A percentile compares a stretch with the other conserved stretches of the same genome.
These are phyloP conservation scores for Ophiobolus disseminans DNA, from an alignment of 2,329 filamentous ascomycete genomes.

Conservation along the genomic window DNA sequence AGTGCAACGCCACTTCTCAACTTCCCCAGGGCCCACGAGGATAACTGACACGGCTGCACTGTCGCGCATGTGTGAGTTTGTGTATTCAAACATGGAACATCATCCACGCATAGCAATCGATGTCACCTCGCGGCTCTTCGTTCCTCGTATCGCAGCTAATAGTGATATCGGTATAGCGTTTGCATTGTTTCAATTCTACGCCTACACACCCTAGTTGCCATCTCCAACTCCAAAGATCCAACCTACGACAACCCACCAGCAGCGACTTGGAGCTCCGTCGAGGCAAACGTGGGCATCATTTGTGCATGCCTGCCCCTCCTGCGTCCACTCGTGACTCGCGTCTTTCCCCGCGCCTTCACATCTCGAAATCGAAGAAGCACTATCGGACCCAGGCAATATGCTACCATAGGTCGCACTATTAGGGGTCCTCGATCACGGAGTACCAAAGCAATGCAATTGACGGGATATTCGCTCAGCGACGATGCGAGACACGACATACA, in stretches of 20 bases:
- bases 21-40: too few relatives aligned
- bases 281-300: constrained; percentile 43
- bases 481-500: constrained; percentile 28
- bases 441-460: constrained; percentile 14
- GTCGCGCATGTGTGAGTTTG: too few relatives aligned
- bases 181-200: constrained; percentile 46
- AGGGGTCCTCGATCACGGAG: constrained; percentile 7
- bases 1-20: constrained; percentile 20
- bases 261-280: constrained; percentile 40
- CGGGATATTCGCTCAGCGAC: constrained; percentile 10
- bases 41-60: too few relatives aligned
- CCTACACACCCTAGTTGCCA: constrained; percentile 40
- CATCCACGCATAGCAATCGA: not conserved
- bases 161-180: constrained; percentile 36
- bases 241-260: constrained; percentile 44
- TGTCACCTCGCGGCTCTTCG: constrained; percentile 1
- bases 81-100: not conserved
- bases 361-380: constrained; percentile 18
- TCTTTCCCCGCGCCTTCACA: constrained; percentile 31
- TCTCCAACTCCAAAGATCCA: constrained; percentile 37
- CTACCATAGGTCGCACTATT: constrained; percentile 19
- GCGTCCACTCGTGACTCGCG: constrained; percentile 33
- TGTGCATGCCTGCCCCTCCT: constrained; percentile 44
- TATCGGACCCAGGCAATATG: constrained; percentile 12
- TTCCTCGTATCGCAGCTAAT: not conserved